Evolutionary conservation across 2,329 filamentous ascomycete species (phyloP), one percentile per base, ranked within the genome.

Genomic region (Trichoderma pleuroti): DNA sequence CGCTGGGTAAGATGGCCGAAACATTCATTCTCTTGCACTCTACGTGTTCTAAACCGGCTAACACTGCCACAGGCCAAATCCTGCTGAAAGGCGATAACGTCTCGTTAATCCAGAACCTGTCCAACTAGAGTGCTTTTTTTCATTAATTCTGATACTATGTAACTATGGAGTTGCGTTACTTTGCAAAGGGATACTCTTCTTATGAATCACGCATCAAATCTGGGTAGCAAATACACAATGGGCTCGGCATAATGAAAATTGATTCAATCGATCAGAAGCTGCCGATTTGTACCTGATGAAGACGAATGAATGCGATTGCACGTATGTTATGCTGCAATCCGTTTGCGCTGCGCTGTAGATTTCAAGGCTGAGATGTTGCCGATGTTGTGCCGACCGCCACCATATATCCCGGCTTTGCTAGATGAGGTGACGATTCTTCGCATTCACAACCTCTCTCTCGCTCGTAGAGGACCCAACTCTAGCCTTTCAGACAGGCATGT

Each of bases 11-110:
- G 56, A 28, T 16, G 10, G n/a, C 1, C 1, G 16, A 34, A 26
- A 5, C 14, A 7, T 11, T 39, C 5, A 4, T 42, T 7, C 10
- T 2, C 24, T 5, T 24, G 26, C 1, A 42, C 59, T 39, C 14
- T 26, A 42, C 9, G 30, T 24, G 30, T 28, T n/a, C n/a, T 32
- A 18, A 21, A 24, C 26, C 62, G 42, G 74, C 79, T 81, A 72
- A 80, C 68, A 72, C n/a, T 39, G n/a, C 4, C 4, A 71, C 75
- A 94, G 92, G 92, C 72, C 93, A 94, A 83, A 94, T 97, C 74
- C 83, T 97, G 74, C 87, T 97, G 75, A 96, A 96, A 84, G 93
- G 93, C 76, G 93, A 96, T 83, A 96, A 95, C 77, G 92, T 97
- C 64, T 93, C 92, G 39, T 84, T 97, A 75, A 94, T 96, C 75